Conservation (phyloP, 73 alveolate genomes). For the Symbiodinium pilosum region DNA sequence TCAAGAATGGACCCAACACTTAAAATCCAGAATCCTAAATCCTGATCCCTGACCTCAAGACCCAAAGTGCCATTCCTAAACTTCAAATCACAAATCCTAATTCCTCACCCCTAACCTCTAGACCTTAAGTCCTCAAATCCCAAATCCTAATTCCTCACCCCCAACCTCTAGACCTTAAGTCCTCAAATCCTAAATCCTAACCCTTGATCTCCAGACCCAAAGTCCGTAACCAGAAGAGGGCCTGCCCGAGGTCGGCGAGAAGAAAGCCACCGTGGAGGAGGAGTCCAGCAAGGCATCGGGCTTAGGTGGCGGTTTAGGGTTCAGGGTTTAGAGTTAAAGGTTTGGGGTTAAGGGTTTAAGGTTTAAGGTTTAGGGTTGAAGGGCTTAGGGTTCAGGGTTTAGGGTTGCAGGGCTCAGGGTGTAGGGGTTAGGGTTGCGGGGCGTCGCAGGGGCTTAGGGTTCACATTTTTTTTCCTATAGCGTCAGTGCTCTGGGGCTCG, state of each 20-base stretch:
- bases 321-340: not conserved
- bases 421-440: not conserved
- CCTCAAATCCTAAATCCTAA: not conserved
- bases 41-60: not conserved
- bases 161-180: not conserved
- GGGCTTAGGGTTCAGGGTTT: not conserved
- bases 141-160: not conserved
- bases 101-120: too few species aligned
- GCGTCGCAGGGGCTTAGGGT: too few species aligned
- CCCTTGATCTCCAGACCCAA: too few species aligned
- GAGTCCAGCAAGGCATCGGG: conserved; percentile 96
- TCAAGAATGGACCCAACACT: too few species aligned
- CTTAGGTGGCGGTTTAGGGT: not conserved
- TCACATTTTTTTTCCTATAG: too few species aligned
- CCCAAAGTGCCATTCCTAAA: not conserved
- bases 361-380: not conserved
- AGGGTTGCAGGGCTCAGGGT: not conserved
- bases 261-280: conserved; percentile 98
- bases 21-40: not conserved
- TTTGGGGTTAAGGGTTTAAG: not conserved
- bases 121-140: too few species aligned
- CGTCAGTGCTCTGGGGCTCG: too few species aligned
- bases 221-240: too few species aligned
- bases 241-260: conserved; percentile 58
- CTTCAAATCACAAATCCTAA: not conserved